Percentiles rank a stretch among this genome's conserved stretches.
Conservation (phyloP, 768 basidiomycete species). For the Amanita rubescens region DNA sequence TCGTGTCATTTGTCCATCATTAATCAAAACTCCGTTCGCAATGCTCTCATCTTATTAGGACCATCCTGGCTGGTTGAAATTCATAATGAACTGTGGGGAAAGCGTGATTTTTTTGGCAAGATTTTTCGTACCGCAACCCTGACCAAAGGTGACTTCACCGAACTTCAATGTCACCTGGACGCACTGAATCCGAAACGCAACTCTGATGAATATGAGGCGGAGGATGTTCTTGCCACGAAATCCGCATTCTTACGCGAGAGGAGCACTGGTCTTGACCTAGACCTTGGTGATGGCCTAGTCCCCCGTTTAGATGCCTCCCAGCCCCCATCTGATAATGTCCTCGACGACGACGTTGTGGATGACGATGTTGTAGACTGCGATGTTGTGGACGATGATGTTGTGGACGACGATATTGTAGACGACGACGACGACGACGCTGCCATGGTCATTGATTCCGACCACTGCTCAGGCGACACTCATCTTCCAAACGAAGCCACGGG, state of each 20-base stretch:
- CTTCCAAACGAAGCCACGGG: background rate
- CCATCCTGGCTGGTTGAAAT: constrained; percentile 9
- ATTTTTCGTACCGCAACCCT: constrained; percentile 10
- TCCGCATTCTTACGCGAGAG: constrained; percentile 5
- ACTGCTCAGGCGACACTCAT: background rate
- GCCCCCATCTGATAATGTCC: background rate
- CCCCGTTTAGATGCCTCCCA: background rate
- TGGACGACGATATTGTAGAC: background rate
- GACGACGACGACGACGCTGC: background rate
- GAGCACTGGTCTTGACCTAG: background rate
- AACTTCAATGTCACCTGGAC: background rate
- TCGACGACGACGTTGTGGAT: background rate
- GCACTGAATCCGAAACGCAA: background rate
- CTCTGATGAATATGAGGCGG: constrained; percentile 4
- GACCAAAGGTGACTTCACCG: background rate
- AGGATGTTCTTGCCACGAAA: constrained; percentile 7
- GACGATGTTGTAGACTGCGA: background rate
- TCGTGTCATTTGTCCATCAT: background rate
- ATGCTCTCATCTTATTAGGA: background rate
- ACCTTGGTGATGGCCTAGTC: background rate
- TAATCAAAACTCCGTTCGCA: background rate
- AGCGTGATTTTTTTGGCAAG: constrained; percentile 1
- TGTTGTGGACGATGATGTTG: background rate
- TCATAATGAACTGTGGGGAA: constrained; percentile 8
- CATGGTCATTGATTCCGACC: background rate